Percentiles rank a stretch among this genome's conserved stretches.
phyloP scores from a whole-genome alignment of 1,284 basidiomycete species.

The Volvariella surrecta region DNA sequence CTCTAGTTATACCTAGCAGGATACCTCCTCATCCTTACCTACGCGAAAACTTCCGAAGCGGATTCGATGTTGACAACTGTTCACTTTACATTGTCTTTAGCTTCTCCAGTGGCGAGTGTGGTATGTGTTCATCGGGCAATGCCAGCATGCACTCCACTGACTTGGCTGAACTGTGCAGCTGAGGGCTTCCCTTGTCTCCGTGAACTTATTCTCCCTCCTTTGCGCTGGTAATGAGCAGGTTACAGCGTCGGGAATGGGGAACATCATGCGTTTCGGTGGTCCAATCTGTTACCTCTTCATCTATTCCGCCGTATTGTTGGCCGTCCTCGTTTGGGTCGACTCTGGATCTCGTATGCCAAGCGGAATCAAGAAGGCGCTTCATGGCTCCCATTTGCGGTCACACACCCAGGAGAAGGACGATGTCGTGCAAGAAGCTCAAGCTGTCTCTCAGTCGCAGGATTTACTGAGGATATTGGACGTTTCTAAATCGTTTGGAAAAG shows the following conservation, averaged over 20 bases:
- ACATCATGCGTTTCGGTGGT: constrained; percentile 59
- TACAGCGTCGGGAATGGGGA: constrained; percentile 37
- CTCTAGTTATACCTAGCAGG: constrained; percentile 52
- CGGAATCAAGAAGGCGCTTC: constrained; percentile 8
- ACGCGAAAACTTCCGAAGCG: constrained; percentile 52
- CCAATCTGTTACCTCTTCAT: constrained; percentile 70
- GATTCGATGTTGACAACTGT: constrained; percentile 48
- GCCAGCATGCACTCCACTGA: neutral
- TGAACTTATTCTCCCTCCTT: constrained; percentile 72
- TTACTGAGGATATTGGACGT: constrained; percentile 57
- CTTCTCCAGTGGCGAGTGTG: constrained; percentile 63
- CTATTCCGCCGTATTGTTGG: constrained; percentile 22
- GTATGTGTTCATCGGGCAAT: constrained; percentile 30
- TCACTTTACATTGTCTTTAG: constrained; percentile 61
- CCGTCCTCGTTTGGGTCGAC: constrained; percentile 26
- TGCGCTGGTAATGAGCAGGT: constrained; percentile 47
- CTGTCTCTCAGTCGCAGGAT: constrained; percentile 41
- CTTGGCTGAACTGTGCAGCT: constrained; percentile 15
- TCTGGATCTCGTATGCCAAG: constrained; percentile 22
- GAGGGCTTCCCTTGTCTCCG: constrained; percentile 61
- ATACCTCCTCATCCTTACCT: constrained; percentile 65
- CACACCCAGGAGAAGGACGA: constrained; percentile 23
- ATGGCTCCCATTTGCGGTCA: neutral
- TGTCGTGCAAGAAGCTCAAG: constrained; percentile 44
- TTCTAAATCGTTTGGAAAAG: constrained; percentile 52